Conservation (phyloP, 202 grass and related monocot species). For the Carex arenaria region DNA sequence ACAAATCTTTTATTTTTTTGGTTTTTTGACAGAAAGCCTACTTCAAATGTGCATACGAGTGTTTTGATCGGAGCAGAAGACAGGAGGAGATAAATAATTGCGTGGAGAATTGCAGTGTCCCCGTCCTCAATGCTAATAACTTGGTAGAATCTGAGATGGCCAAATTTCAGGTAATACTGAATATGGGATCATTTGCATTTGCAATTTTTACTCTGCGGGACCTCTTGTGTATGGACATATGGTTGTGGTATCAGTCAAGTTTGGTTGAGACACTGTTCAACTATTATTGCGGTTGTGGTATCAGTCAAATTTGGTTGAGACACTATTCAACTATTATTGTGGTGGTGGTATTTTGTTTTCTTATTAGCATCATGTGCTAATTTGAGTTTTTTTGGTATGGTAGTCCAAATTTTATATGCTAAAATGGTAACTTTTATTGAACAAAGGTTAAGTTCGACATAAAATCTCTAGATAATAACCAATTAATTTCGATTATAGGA, state of each 20-base stretch:
- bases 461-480: too few relatives aligned
- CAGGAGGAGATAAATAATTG: constrained; percentile 77
- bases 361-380: neutral
- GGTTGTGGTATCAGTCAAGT: neutral
- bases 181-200: neutral
- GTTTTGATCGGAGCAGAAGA: constrained; percentile 65
- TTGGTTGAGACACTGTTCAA: constrained; percentile 31
- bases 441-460: neutral
- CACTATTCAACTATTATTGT: neutral
- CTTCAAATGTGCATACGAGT: constrained; percentile 92
- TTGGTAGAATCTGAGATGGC: constrained; percentile 78
- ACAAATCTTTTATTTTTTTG: neutral
- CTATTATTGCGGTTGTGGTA: neutral
- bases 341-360: neutral
- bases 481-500: neutral
- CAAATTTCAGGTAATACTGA: constrained; percentile 73
- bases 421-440: neutral
- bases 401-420: neutral
- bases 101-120: constrained; percentile 86
- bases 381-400: neutral
- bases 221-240: neutral
- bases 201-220: neutral
- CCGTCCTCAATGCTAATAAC: constrained; percentile 72
- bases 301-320: neutral
- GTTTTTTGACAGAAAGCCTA: constrained; percentile 72